Evolutionary conservation across 805 yeast species (phyloP).

Genomic region (Metschnikowia cerradonensis): DNA sequence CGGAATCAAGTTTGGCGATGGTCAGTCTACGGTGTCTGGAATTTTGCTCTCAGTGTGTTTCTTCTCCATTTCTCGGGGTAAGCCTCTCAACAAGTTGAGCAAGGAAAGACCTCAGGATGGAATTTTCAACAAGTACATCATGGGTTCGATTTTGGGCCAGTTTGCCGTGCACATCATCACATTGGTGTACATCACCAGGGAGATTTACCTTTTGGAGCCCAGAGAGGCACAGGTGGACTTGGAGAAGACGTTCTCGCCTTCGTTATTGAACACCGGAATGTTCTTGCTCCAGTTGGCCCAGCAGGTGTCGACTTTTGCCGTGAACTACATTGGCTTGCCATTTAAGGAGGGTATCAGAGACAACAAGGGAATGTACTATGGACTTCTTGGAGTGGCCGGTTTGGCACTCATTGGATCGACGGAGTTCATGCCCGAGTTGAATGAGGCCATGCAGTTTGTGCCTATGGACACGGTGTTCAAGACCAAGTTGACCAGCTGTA

Average conservation of each 20-base stretch:
- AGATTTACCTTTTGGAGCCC: constrained; percentile 86
- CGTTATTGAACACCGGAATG: constrained; percentile 92
- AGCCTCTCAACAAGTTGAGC: constrained; percentile 81
- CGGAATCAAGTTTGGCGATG: constrained; percentile 97
- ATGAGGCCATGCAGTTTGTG: constrained; percentile 88
- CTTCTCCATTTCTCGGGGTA: constrained; percentile 91
- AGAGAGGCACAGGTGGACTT: constrained; percentile 86
- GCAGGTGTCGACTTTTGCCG: constrained; percentile 96
- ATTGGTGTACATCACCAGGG: constrained; percentile 75
- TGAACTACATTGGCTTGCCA: constrained; percentile 95
- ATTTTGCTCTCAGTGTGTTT: constrained; percentile 88
- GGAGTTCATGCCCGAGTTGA: constrained; percentile 90
- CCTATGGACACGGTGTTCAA: constrained; percentile 77
- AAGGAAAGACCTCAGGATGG: constrained; percentile 97
- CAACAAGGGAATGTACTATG: constrained; percentile 96
- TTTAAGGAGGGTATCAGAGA: constrained; percentile 87
- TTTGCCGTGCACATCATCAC: constrained; percentile 88
- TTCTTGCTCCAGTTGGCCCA: constrained; percentile 91
- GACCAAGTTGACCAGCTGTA: constrained; percentile 64
- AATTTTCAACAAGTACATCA: constrained; percentile 88
- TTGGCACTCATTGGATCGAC: constrained; percentile 89
- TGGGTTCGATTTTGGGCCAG: constrained; percentile 97
- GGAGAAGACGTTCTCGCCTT: constrained; percentile 84
- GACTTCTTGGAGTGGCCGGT: constrained; percentile 84
- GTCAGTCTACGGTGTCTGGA: constrained; percentile 97